Base-by-base conservation (phyloP, 2,329 filamentous ascomycete genomes). In the Hypocreales sp. region DNA sequence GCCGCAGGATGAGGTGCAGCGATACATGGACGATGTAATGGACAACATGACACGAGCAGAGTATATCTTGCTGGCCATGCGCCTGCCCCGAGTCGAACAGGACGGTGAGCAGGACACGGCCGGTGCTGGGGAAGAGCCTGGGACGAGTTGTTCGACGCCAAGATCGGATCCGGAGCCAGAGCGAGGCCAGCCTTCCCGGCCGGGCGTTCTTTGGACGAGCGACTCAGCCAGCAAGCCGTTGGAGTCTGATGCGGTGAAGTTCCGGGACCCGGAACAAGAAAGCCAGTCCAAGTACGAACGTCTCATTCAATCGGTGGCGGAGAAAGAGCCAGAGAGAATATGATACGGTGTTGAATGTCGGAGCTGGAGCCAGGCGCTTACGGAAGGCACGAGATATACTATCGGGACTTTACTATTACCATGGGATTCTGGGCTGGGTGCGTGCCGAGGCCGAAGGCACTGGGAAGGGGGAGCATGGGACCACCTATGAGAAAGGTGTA, bases 11-110 rank as follows among this genome's bases (percentile, higher is more conserved):
- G 71, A 76, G 36, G 74, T 78, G 14, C 54, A 56, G 25, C 59
- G 66, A 24, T 77, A 79, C 39, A 79, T 79, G 74, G 67, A 78
- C 41, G 67, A 76, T 40, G 57, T 79, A 5, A 78, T 79, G 72
- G 64, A 69, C 32, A 73, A 67, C 35, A 75, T 72, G 62, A 77
- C 71, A 7, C 61, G 74, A 19, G 72, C 71, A 10, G 72, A 78
- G 46, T 78, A 77, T 40, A 59, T 78, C 4, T 50, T 78, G 14
- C 53, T 79, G 16, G 73, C 73, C 8, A 78, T 78, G 72, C 62
- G 71, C 25, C 55, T 79, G 10, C 72, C 72, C 1, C 60, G 61
- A 26, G 47, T 35, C 11, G 35, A 35, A 6, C 38, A 41, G 15
- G 46, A 50, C 4, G 39, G 41, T n/a, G 47, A 52, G 2, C 45